A percentile compares a stretch with the other conserved stretches of the same genome.
Evolutionary conservation across 192 early-diverging fungal genomes (phyloP).

Genomic region (Backusella morwellensis): DNA sequence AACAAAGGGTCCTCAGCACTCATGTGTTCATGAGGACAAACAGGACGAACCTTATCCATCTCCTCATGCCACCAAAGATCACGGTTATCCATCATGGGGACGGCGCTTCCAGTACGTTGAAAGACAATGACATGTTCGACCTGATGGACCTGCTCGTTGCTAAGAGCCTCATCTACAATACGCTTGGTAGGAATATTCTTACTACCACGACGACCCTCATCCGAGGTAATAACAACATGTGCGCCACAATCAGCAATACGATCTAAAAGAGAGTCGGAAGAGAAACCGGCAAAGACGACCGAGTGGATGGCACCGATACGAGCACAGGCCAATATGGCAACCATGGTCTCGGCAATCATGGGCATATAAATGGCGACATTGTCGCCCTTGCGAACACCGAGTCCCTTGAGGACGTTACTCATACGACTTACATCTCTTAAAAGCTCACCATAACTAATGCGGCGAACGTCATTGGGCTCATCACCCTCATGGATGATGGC

Average conservation of each 20-base stretch:
- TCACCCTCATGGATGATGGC: slow-evolving; percentile 51
- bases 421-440: slow-evolving; percentile 79
- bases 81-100: slow-evolving; percentile 68
- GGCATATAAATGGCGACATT: slow-evolving; percentile 97
- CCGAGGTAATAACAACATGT: slow-evolving; percentile 84
- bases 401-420: slow-evolving; percentile 80
- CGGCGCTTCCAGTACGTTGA: slow-evolving; percentile 82
- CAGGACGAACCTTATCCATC: slow-evolving; percentile 73
- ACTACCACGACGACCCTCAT: slow-evolving; percentile 91
- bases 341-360: slow-evolving; percentile 90
- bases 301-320: slow-evolving; percentile 90
- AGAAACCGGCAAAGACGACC: slow-evolving; percentile 97
- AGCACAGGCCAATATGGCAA: slow-evolving; percentile 95
- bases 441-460: slow-evolving; percentile 83
- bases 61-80: slow-evolving; percentile 97
- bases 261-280: slow-evolving; percentile 87
- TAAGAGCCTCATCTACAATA: slow-evolving; percentile 89
- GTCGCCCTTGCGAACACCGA: slow-evolving; percentile 88
- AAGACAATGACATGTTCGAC: slow-evolving; percentile 88
- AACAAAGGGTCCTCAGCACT: slow-evolving; percentile 91
- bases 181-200: slow-evolving; percentile 86
- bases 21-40: slow-evolving; percentile 85
- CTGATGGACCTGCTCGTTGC: slow-evolving; percentile 61
- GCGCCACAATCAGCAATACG: slow-evolving; percentile 84
- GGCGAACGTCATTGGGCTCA: slow-evolving; percentile 72